Evolutionary conservation across 2,329 filamentous ascomycete genomes (phyloP).

Genomic region (Pseudogymnoascus sp.): DNA sequence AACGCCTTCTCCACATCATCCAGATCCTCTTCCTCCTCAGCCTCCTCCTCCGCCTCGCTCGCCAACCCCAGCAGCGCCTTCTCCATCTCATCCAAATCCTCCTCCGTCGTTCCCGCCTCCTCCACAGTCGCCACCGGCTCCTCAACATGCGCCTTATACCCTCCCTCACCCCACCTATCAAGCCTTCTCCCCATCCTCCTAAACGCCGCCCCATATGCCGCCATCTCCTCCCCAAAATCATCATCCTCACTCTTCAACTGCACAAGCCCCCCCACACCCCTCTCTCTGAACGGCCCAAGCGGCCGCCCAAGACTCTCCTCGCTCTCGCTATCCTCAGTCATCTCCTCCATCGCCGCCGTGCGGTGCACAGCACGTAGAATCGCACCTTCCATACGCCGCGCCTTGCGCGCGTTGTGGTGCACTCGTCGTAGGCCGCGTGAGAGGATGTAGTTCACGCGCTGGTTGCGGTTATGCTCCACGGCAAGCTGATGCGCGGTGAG

Average conservation of each 20-base stretch:
- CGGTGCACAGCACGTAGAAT: slow-evolving; percentile 61
- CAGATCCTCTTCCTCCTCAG: slow-evolving; percentile 36
- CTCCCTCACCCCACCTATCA: slow-evolving; percentile 54
- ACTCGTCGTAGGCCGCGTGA: slow-evolving; percentile 63
- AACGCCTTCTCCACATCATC: slow-evolving; percentile 40
- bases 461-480: slow-evolving; percentile 69
- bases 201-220: slow-evolving; percentile 58
- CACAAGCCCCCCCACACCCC: slow-evolving; percentile 56
- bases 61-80: slow-evolving; percentile 44
- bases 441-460: slow-evolving; percentile 75
- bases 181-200: slow-evolving; percentile 57
- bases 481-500: slow-evolving; percentile 76
- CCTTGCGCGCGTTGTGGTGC: slow-evolving; percentile 56
- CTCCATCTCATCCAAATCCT: slow-evolving; percentile 49
- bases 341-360: slow-evolving; percentile 47
- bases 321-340: slow-evolving; percentile 56
- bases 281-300: slow-evolving; percentile 41
- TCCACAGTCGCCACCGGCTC: slow-evolving; percentile 29
- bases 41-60: slow-evolving; percentile 36
- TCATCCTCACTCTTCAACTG: slow-evolving; percentile 56
- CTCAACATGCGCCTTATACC: slow-evolving; percentile 18
- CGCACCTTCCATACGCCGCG: slow-evolving; percentile 56
- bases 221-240: slow-evolving; percentile 70
- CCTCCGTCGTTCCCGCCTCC: slow-evolving; percentile 30
- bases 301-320: slow-evolving; percentile 39